Base-by-base conservation (phyloP, 2,329 filamentous ascomycete genomes). In the Diplodia scrobiculata region DNA sequence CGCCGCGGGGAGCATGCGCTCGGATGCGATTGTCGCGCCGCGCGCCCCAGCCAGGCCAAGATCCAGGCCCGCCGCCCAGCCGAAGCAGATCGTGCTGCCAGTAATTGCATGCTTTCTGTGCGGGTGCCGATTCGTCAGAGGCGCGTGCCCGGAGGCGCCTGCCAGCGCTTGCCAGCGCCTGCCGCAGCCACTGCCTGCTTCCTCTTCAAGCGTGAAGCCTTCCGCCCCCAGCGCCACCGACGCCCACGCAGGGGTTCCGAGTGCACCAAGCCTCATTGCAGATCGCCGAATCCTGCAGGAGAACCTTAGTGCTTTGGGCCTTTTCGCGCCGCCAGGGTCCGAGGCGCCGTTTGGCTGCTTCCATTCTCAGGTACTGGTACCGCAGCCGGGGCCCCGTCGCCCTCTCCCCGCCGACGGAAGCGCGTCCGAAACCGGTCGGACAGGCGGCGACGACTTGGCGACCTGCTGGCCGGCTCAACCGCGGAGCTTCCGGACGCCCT, bases 1-100 rank as follows among this genome's bases (percentile, higher is more conserved):
- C 58, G 58, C 45, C 32, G 58, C 58, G 27, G 58, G 41, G 29
- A 34, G 55, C 38, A 34, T 62, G 58, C 38, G 55, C 55, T 32
- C 55, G 54, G 36, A 41, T 47, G 10, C 11, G 38, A 47, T 60
- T 10, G 27, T 47, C 55, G 54, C 21, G 21, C 21, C 21, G 21
- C 21, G 1, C 21, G 21, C 21, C 34, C 25, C 25, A 4, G 25
- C 25, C 25, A 25, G 25, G 25, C 55, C 55, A 60, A 47, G 55
- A 60, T 60, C 55, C 55, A 47, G 55, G 55, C 45, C 51, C 55
- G 19, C 25, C n/a, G 34, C 34, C 21, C 53, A 17, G 53, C 53
- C 34, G 36, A 17, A 21, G 55, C 21, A 62, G 58, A 62, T 62
- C 58, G 58, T 13, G 14, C 58, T 62, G 58, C 29, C 58, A 19